These are phyloP conservation scores for Pseudotsuga menziesii DNA, from an alignment of 75 land plant genomes.

Conservation along the genomic window DNA sequence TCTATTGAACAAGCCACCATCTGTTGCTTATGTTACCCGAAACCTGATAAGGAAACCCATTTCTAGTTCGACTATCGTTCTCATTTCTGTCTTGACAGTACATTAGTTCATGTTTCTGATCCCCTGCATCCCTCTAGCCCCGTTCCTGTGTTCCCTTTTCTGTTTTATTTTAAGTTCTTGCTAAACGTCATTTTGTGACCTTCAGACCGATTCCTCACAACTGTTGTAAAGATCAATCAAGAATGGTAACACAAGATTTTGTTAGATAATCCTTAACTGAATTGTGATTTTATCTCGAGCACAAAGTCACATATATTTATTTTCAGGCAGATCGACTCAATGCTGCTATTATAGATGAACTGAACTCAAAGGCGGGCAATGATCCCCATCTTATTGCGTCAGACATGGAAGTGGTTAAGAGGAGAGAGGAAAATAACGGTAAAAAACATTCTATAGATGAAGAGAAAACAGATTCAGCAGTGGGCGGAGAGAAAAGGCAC, in stretches of 20 bases:
- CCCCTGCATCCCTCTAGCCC: no score
- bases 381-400: neutral
- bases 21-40: no score
- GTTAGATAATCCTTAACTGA: neutral
- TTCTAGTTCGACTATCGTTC: slow-evolving; percentile 2
- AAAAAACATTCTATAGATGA: neutral
- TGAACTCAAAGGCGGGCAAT: slow-evolving; percentile 4
- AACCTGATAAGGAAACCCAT: neutral
- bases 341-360: slow-evolving; percentile 41
- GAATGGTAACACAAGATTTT: neutral
- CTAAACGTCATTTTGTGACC: neutral
- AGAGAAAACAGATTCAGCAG: neutral
- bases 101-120: no score
- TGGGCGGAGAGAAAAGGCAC: neutral
- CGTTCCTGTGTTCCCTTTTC: neutral
- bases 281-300: neutral
- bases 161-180: no score
- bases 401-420: neutral
- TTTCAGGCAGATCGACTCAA: slow-evolving; percentile 5
- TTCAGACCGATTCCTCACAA: neutral
- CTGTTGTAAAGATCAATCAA: neutral
- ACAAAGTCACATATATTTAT: neutral
- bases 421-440: neutral
- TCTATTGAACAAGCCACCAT: neutral
- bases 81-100: neutral